Evolutionary conservation across 179 eudicot genomes (phyloP), one percentile per base, ranked within the genome.

Genomic region (Silene vulgaris): DNA sequence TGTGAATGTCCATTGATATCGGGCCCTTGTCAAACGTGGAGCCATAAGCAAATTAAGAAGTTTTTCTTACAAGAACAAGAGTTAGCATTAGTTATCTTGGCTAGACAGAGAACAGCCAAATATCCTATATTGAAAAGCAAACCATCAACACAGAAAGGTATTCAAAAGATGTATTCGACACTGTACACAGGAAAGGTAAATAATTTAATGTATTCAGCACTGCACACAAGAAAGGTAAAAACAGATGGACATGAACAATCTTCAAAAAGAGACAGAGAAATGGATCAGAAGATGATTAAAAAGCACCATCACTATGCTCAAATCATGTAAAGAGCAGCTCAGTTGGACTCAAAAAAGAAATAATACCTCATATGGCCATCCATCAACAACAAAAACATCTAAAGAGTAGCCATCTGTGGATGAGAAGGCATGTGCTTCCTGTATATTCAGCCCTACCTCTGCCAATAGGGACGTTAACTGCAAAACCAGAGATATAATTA

Each of bases 401-500:
- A 89, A 78, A 21, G 93, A 89, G 85, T 75, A 89, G 54, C 93
- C 93, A 82, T 88, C 91, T 66, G 79, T 74, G 65, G 93, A 85
- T 48, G 93, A 89, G 78, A 88, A 89, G 28, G 88, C 93, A 82
- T 89, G 93, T 65, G 93, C 93, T 81, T 89, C 93, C 80, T 89
- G 88, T 78, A 89, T 89, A 83, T 89, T 88, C 79, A 89, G 80
- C 80, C 93, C 93, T 20, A 86, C 82, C 75, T 90, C 97, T 50
- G 95, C 84, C 78, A 91, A 84, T 79, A 91, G 77, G 26, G 86
- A 82, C 75, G 97, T 91, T 80, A 91, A 81, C 97, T 91, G 90
- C 79, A 87, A 73, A 73, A 69, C 56, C 69, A 61, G 65, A 75
- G 69, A 54, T 76, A 73, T 35, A 72, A 56, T 72, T 5, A 79